Evolutionary conservation across 2,329 filamentous ascomycete species (phyloP).

Genomic region (Colletotrichum lupini): DNA sequence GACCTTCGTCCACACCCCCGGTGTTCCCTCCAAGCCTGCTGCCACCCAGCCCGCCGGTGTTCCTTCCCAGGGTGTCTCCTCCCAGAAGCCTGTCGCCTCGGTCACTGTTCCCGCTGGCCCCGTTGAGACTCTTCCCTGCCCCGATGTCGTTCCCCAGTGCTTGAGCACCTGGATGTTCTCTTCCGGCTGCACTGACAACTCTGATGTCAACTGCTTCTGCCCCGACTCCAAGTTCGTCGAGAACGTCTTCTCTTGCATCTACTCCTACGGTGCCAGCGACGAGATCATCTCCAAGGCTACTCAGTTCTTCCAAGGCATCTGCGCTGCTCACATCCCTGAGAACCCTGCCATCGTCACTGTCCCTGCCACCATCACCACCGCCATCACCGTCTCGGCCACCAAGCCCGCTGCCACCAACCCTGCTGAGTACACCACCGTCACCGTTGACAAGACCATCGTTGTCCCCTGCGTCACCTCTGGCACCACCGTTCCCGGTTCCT

Average conservation of each 20-base stretch:
- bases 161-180: conserved; percentile 89
- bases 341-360: conserved; percentile 90
- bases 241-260: conserved; percentile 84
- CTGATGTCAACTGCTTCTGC: conserved; percentile 88
- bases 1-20: conserved; percentile 56
- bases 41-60: background rate
- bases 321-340: conserved; percentile 75
- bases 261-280: conserved; percentile 76
- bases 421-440: conserved; percentile 62
- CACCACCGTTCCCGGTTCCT: conserved; percentile 58
- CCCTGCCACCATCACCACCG: conserved; percentile 72
- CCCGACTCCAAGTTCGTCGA: conserved; percentile 79
- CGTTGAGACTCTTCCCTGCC: conserved; percentile 65
- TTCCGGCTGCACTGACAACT: conserved; percentile 81
- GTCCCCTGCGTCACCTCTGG: conserved; percentile 61
- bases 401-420: conserved; percentile 60
- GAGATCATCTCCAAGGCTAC: conserved; percentile 77
- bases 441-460: conserved; percentile 58
- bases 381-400: conserved; percentile 64
- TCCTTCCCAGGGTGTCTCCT: conserved; percentile 33
- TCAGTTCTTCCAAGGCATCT: conserved; percentile 91
- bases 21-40: conserved; percentile 37
- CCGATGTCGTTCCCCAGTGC: conserved; percentile 84
- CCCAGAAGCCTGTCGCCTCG: conserved; percentile 37
- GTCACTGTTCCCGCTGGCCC: conserved; percentile 44